Base-by-base conservation (phyloP, 257 asterid species). In the Solanum pinnatisectum region DNA sequence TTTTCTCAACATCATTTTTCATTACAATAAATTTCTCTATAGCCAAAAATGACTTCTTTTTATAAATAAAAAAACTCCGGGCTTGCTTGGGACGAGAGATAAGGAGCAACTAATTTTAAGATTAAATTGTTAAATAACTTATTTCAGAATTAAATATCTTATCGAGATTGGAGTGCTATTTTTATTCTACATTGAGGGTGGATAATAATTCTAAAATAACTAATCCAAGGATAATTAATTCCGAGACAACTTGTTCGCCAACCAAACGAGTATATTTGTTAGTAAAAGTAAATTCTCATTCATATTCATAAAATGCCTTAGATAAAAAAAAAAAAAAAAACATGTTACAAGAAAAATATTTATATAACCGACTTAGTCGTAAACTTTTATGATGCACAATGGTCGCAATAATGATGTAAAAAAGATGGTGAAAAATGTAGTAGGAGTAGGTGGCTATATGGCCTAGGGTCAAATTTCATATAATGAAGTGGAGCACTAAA, bases 401-500 rank as follows among this genome's bases (percentile, higher is more conserved):
- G 85, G 42, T 49, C 70, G 70, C 42, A 82, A 82, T 49, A 52
- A 82, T 82, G 85, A 82, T 49, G 85, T 82, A 9, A 4, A 82
- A 82, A 49, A 49, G 85, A 36, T 22, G 12, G 83, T 74, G 52
- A 36, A 74, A 67, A 74, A 74, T 36, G 32, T 22, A 36, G 30
- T 37, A 36, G 32, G 83, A 74, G 49, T n/a, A 74, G 83, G 52
- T 74, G 85, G 40, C 70, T 18, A 82, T 37, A 25, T 16, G 44
- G 5, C 42, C 30, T 30, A 82, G 12, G 30, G 85, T 81, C 85
- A 81, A 79, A 79, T 81, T 81, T 81, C 85, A 16, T 81, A 23
- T 76, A 76, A 76, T 77, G 84, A 49, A 82, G 85, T 82, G 85
- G 70, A 49, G 85, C 85, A 82, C 70, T 82, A 82, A 49, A 39